A percentile compares a stretch with the other conserved stretches of the same genome.
These are phyloP conservation scores for Wallacemonas collosoma DNA, from an alignment of 208 protist genomes.

Conservation along the genomic window DNA sequence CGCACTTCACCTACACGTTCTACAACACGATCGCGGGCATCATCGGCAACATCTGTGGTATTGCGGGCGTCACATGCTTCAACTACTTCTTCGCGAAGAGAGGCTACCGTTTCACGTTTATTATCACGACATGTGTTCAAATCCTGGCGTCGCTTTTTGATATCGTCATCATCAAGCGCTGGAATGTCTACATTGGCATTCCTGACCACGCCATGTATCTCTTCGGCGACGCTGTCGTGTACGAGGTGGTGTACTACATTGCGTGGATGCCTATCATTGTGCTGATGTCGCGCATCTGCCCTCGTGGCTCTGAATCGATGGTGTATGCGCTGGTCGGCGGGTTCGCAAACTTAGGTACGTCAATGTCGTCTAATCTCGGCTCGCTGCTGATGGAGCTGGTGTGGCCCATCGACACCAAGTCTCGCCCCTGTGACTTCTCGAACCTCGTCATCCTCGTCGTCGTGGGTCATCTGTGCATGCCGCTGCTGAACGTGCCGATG, in stretches of 20 bases:
- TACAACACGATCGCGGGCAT: slow-evolving; percentile 55
- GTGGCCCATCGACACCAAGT: slow-evolving; percentile 38
- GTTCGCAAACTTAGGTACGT: slow-evolving; percentile 72
- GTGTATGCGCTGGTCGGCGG: slow-evolving; percentile 82
- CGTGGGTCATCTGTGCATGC: slow-evolving; percentile 50
- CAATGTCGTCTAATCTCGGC: slow-evolving; percentile 38
- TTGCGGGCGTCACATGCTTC: slow-evolving; percentile 58
- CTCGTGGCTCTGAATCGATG: slow-evolving; percentile 73
- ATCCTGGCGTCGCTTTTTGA: slow-evolving; percentile 63
- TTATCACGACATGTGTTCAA: slow-evolving; percentile 44
- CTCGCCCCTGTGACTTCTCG: slow-evolving; percentile 61
- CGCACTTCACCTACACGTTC: slow-evolving; percentile 68
- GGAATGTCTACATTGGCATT: slow-evolving; percentile 55
- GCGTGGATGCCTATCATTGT: slow-evolving; percentile 71
- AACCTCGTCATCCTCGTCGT: slow-evolving; percentile 66
- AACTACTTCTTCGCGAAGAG: slow-evolving; percentile 63
- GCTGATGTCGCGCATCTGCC: slow-evolving; percentile 85
- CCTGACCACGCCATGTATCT: slow-evolving; percentile 74
- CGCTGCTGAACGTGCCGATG: slow-evolving; percentile 52
- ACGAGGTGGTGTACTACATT: slow-evolving; percentile 63
- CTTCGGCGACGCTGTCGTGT: slow-evolving; percentile 59
- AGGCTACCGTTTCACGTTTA: slow-evolving; percentile 55
- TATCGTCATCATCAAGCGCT: slow-evolving; percentile 73
- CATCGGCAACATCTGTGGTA: slow-evolving; percentile 55
- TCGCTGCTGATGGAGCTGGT: slow-evolving; percentile 55